Evolutionary conservation across 371 early-diverging fungal species (phyloP).

Genomic region (Rhizopus sp.): DNA sequence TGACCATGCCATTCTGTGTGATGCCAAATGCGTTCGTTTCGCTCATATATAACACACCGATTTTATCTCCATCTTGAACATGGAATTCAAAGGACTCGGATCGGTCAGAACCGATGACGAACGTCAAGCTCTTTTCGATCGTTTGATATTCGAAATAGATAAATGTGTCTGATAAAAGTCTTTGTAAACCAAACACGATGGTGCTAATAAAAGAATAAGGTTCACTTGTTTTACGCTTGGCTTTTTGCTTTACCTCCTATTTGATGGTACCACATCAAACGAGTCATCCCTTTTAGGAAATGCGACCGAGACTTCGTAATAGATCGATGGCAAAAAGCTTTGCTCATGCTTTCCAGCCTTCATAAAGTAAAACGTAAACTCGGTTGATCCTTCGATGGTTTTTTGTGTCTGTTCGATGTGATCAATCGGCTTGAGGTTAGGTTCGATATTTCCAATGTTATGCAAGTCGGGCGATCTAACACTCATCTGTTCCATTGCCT

Average conservation of each 20-base stretch:
- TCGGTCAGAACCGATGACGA: constrained; percentile 11
- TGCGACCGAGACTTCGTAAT: constrained; percentile 33
- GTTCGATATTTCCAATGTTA: constrained; percentile 21
- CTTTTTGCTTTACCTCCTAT: constrained; percentile 12
- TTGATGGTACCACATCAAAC: constrained; percentile 5
- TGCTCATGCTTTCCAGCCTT: not conserved
- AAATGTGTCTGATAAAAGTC: constrained; percentile 10
- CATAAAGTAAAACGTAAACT: constrained; percentile 5
- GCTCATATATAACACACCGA: constrained; percentile 32
- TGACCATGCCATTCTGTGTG: constrained; percentile 26
- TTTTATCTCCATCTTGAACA: constrained; percentile 29
- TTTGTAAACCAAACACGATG: constrained; percentile 25
- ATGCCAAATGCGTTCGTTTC: constrained; percentile 23
- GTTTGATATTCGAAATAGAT: constrained; percentile 31
- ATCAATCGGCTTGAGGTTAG: constrained; percentile 26
- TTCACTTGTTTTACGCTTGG: not conserved
- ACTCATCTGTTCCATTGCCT: constrained; percentile 8
- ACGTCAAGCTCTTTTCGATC: constrained; percentile 11
- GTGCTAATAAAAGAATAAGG: constrained; percentile 9
- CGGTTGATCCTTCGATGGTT: not conserved
- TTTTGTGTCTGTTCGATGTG: not conserved
- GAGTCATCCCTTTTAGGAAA: constrained; percentile 16
- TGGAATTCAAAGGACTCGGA: constrained; percentile 25
- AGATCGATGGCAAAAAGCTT: constrained; percentile 28
- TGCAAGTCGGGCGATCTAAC: not conserved